Percentiles rank a stretch among this genome's conserved stretches.
These are phyloP conservation scores for Pestalotiopsis sp. DNA, from an alignment of 2,329 filamentous ascomycete genomes.

Conservation along the genomic window DNA sequence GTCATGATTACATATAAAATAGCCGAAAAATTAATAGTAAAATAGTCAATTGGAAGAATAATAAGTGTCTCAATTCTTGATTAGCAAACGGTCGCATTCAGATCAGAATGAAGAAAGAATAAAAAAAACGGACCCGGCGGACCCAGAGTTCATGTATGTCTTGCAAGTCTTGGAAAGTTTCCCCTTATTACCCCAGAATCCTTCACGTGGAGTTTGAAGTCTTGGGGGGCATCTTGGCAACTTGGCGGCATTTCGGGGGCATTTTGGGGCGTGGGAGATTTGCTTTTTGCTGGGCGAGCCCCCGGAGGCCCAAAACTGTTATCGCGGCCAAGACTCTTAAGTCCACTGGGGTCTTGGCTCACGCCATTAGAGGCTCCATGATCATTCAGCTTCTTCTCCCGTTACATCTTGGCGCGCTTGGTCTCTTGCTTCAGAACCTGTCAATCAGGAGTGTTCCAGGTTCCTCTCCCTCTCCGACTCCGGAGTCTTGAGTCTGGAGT, in stretches of 20 bases:
- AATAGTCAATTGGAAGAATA: too few relatives aligned
- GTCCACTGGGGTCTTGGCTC: neutral
- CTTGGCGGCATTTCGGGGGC: neutral
- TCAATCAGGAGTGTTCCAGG: too few relatives aligned
- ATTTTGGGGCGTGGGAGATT: neutral
- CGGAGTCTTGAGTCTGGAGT: too few relatives aligned
- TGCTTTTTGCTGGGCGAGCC: neutral
- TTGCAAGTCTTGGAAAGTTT: neutral
- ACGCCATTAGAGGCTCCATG: neutral
- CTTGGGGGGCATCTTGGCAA: neutral
- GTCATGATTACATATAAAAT: neutral
- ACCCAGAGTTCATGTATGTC: neutral
- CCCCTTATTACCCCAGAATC: neutral
- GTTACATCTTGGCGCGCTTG: neutral
- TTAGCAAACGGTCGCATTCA: neutral
- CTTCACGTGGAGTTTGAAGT: neutral
- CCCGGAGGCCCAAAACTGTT: neutral
- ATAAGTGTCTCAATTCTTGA: neutral
- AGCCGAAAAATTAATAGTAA: neutral
- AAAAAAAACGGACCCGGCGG: neutral
- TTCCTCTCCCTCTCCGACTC: too few relatives aligned
- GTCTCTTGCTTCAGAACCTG: too few relatives aligned
- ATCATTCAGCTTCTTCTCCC: neutral
- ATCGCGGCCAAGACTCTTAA: neutral
- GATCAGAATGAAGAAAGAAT: neutral